A percentile compares a stretch with the other conserved stretches of the same genome.
Conservation (phyloP, 495 filamentous ascomycete genomes). For the Lasiosphaeris hirsuta region DNA sequence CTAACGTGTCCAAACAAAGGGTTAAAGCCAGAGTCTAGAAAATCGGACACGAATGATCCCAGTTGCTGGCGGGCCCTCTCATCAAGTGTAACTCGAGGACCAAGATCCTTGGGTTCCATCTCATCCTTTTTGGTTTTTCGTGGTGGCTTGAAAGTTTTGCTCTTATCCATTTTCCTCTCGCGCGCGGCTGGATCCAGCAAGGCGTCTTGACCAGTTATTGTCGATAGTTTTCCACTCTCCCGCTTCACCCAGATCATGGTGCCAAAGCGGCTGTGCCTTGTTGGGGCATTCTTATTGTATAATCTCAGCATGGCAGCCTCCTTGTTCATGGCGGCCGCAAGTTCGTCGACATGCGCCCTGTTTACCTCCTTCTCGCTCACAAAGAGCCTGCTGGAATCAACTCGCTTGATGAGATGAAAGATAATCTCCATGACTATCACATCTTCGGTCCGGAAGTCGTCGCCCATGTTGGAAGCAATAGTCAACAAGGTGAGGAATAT, state of each 20-base stretch:
- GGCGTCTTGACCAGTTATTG: constrained; percentile 82
- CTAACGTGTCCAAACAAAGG: constrained; percentile 83
- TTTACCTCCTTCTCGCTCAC: constrained; percentile 69
- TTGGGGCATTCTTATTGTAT: constrained; percentile 76
- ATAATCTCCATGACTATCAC: constrained; percentile 81
- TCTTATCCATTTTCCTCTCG: constrained; percentile 83
- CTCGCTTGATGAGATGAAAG: constrained; percentile 87
- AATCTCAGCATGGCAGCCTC: constrained; percentile 76
- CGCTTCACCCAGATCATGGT: constrained; percentile 97
- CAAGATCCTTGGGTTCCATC: constrained; percentile 69
- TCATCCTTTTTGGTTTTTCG: constrained; percentile 60
- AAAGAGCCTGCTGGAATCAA: constrained; percentile 83
- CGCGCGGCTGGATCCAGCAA: constrained; percentile 69
- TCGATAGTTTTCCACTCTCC: constrained; percentile 74
- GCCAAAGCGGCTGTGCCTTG: constrained; percentile 90
- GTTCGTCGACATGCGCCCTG: constrained; percentile 66
- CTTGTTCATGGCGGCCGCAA: constrained; percentile 67
- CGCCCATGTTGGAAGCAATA: constrained; percentile 83
- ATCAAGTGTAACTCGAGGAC: constrained; percentile 64
- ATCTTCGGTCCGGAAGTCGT: constrained; percentile 88
- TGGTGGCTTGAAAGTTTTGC: constrained; percentile 86
- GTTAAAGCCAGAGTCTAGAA: constrained; percentile 94
- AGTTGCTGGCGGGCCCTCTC: constrained; percentile 67
- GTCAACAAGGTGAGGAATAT: constrained; percentile 80
- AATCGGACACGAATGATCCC: constrained; percentile 82